Conservation (phyloP, 306 rosid species). For the Leucaena leucocephala region DNA sequence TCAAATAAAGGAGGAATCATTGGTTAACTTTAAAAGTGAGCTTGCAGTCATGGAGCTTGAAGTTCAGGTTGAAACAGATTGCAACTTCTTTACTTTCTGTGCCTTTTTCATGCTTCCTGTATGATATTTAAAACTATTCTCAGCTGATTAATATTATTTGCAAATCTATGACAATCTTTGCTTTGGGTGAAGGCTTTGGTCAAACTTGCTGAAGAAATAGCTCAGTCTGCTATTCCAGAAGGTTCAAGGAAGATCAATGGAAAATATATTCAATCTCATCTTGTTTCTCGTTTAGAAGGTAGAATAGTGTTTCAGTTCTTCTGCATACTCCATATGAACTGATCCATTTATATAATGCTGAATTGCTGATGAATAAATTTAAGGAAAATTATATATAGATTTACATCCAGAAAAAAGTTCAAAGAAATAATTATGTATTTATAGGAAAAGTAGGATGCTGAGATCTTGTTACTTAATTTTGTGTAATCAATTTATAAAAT, state of each 20-base stretch:
- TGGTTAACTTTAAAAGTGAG: conserved; percentile 77
- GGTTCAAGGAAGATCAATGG: conserved; percentile 96
- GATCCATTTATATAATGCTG: conserved; percentile 10
- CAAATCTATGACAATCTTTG: conserved; percentile 27
- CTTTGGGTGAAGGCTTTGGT: conserved; percentile 64
- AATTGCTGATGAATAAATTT: conserved; percentile 4
- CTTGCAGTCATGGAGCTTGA: conserved; percentile 81
- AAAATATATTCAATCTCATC: conserved; percentile 88
- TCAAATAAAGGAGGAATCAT: conserved; percentile 70
- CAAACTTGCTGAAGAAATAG: conserved; percentile 79
- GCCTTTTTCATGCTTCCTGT: conserved; percentile 32
- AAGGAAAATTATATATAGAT: conserved; percentile 14
- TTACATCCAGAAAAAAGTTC: conserved; percentile 10
- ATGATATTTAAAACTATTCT: conserved; percentile 4
- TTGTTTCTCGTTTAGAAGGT: conserved; percentile 81
- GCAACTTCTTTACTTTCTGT: conserved; percentile 29
- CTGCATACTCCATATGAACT: conserved; percentile 9
- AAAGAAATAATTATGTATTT: background rate
- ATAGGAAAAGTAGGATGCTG: background rate
- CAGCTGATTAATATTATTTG: conserved; percentile 26
- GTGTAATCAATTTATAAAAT: background rate
- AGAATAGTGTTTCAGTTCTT: conserved; percentile 33
- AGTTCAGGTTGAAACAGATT: conserved; percentile 68
- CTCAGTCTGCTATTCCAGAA: conserved; percentile 61
- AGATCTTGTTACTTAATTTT: no score